Conservation (phyloP, 2,329 filamentous ascomycete genomes). For the Colletotrichum sojae region DNA sequence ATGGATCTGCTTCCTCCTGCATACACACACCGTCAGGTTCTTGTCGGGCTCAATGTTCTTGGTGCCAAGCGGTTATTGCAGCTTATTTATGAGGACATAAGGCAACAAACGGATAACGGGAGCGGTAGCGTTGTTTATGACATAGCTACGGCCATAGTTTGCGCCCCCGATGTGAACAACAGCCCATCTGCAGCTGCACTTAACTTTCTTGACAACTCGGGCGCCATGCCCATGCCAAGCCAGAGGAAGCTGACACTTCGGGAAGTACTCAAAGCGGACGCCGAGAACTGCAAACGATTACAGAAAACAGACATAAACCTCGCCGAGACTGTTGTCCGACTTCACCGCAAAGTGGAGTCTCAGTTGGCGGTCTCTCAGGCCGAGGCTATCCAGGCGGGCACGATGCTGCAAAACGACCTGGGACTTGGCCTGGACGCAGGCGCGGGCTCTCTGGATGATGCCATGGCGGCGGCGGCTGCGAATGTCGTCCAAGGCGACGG, state of each 20-base stretch:
- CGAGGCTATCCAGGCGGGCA: slow-evolving; percentile 52
- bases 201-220: slow-evolving; percentile 52
- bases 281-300: slow-evolving; percentile 69
- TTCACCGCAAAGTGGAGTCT: slow-evolving; percentile 76
- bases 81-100: slow-evolving; percentile 77
- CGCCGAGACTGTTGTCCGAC: slow-evolving; percentile 74
- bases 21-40: slow-evolving; percentile 81
- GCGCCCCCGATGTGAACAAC: slow-evolving; percentile 72
- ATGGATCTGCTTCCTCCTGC: slow-evolving; percentile 71
- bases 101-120: slow-evolving; percentile 70
- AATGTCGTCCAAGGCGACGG: slow-evolving; percentile 53
- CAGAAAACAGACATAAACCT: slow-evolving; percentile 69
- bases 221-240: slow-evolving; percentile 53
- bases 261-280: slow-evolving; percentile 70
- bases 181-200: slow-evolving; percentile 52
- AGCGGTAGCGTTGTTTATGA: slow-evolving; percentile 76
- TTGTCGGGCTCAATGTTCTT: slow-evolving; percentile 71
- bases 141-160: slow-evolving; percentile 77
- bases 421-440: slow-evolving; percentile 55
- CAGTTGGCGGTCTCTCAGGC: slow-evolving; percentile 65
- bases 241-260: slow-evolving; percentile 70
- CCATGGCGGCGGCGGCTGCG: slow-evolving; percentile 56
- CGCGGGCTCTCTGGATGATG: slow-evolving; percentile 53
- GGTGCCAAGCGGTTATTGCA: slow-evolving; percentile 73
- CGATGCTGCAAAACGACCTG: slow-evolving; percentile 61